Percentiles rank a stretch among this genome's conserved stretches.
phyloP scores from a whole-genome alignment of 257 asterid genomes.

The Paulownia fortunei region DNA sequence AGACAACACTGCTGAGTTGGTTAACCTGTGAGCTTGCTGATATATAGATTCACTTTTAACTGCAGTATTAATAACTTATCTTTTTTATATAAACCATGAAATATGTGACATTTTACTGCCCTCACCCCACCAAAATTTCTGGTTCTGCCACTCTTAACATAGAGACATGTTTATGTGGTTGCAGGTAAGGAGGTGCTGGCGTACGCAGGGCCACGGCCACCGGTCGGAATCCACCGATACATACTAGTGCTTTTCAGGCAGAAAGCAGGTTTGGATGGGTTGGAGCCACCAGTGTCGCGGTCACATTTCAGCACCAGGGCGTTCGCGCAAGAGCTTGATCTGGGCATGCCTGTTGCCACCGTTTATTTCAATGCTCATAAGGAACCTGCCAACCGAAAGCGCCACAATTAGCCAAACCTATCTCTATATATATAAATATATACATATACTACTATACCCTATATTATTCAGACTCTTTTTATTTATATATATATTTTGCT shows the following conservation, averaged over 20 bases:
- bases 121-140: too few species aligned
- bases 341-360: constrained; percentile 59
- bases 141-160: too few species aligned
- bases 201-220: constrained; percentile 54
- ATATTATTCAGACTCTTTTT: too few species aligned
- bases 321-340: constrained; percentile 45
- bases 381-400: constrained; percentile 55
- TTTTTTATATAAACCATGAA: too few species aligned
- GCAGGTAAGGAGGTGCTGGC: constrained; percentile 56
- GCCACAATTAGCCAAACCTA: constrained; percentile 23
- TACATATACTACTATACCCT: too few species aligned
- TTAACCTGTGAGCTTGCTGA: too few species aligned
- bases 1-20: too few species aligned
- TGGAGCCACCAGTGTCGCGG: constrained; percentile 38
- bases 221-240: constrained; percentile 65
- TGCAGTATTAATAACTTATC: too few species aligned
- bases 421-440: background rate
- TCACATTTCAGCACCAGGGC: constrained; percentile 57
- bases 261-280: constrained; percentile 16
- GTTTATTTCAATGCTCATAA: constrained; percentile 69
- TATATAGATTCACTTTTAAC: too few species aligned
- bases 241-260: constrained; percentile 57
- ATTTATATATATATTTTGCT: too few species aligned
- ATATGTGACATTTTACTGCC: too few species aligned
- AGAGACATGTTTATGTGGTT: background rate